phyloP scores from a whole-genome alignment of 2,329 filamentous ascomycete species.

The Fusarium neocosmosporiellum region DNA sequence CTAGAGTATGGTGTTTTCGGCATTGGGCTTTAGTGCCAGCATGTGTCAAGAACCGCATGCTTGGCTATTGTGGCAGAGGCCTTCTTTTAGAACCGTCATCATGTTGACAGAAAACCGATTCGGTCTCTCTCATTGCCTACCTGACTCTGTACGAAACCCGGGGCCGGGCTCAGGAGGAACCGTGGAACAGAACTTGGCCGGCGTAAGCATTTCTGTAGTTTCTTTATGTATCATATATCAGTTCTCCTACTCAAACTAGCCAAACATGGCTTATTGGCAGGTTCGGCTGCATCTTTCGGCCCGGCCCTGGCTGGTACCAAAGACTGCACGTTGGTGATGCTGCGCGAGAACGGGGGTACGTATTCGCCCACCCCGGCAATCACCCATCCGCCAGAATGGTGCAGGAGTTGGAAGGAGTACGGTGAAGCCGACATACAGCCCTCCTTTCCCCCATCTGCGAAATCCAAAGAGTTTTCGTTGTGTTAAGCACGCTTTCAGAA shows the following conservation, averaged over 20 bases:
- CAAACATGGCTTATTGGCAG: background rate
- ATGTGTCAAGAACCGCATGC: background rate
- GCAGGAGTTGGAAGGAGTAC: background rate
- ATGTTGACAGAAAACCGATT: background rate
- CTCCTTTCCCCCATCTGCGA: background rate
- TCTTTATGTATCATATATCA: background rate
- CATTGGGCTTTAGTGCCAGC: background rate
- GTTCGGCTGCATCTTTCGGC: background rate
- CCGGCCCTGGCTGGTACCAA: background rate
- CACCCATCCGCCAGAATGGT: background rate
- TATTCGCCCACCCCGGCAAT: background rate
- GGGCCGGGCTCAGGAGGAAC: background rate
- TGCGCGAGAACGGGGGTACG: background rate
- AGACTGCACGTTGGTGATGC: background rate
- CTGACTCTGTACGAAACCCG: background rate
- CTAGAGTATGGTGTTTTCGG: background rate
- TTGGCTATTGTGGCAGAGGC: background rate
- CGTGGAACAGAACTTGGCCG: background rate
- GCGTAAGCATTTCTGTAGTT: background rate
- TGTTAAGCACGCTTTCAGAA: background rate
- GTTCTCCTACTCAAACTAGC: background rate
- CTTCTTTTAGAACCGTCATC: background rate
- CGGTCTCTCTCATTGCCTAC: background rate
- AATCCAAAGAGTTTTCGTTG: background rate
- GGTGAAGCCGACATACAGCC: background rate